Base-by-base conservation (phyloP, 1,284 basidiomycete genomes). In the Marasmius sp. region DNA sequence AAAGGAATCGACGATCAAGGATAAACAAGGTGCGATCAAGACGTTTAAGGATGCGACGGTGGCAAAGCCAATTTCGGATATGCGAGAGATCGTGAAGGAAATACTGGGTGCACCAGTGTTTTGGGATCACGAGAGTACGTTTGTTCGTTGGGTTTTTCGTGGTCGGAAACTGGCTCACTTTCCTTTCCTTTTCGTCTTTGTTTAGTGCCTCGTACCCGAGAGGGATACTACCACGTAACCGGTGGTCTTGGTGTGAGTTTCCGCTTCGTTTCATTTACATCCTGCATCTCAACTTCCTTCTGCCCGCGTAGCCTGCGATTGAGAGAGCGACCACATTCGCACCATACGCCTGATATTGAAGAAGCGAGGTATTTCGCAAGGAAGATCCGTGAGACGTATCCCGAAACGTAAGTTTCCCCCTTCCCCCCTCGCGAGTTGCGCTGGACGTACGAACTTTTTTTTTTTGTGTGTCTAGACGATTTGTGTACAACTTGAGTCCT, bases 401-500 rank as follows among this genome's bases (percentile, higher is more conserved):
- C 93, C 45, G 87, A 83, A 69, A 94, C 93, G 87, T 87, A 63
- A 62, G 80, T 68, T 55, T 58, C 59, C 4, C 48, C 16, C n/a
- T n/a, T n/a, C 18, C 41, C 9, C 62, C n/a, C 22, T n/a, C 16
- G 22, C 61, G 58, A n/a, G 41, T 43, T 47, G n/a, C n/a, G n/a
- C n/a, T n/a, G n/a, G n/a, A n/a, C n/a, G n/a, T n/a, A 20, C 22
- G 48, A 12, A 36, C 48, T 43, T 36, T n/a, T n/a, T 10, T 38
- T n/a, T n/a, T n/a, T n/a, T n/a, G n/a, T n/a, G n/a, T n/a, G n/a
- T n/a, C 4, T 55, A 88, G 85, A 67, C 88, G 88, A 89, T 86
- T 97, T 68, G 94, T 96, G n/a, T 97, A 97, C 74, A 97, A 97
- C 74, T 78, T 97, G 64, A 94, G 92, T 70, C 95, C n/a, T 4